phyloP scores from a whole-genome alignment of 768 basidiomycete genomes.

The Candolleomyces efflorescens region DNA sequence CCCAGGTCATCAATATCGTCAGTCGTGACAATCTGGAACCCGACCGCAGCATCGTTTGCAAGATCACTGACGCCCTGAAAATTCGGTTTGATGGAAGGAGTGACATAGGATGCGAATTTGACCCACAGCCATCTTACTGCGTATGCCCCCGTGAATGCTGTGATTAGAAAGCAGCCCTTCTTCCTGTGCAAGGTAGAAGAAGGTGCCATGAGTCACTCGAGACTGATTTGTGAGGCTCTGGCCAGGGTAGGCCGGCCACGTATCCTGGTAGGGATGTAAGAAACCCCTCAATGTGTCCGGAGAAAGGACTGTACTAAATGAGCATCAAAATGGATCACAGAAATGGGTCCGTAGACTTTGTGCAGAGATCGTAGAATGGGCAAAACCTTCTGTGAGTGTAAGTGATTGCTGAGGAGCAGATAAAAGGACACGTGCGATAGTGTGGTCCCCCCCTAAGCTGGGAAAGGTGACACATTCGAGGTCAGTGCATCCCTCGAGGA shows the following conservation, averaged over 20 bases:
- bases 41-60: slow-evolving; percentile 63
- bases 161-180: slow-evolving; percentile 74
- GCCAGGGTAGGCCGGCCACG: slow-evolving; percentile 57
- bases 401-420: slow-evolving; percentile 37
- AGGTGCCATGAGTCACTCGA: slow-evolving; percentile 79
- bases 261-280: slow-evolving; percentile 45
- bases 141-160: slow-evolving; percentile 83
- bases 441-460: slow-evolving; percentile 86
- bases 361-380: slow-evolving; percentile 79
- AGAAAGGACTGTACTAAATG: slow-evolving; percentile 37
- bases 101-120: slow-evolving; percentile 12
- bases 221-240: slow-evolving; percentile 52
- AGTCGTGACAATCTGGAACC: slow-evolving; percentile 75
- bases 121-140: slow-evolving; percentile 59
- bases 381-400: slow-evolving; percentile 48
- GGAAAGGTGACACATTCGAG: not conserved
- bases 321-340: slow-evolving; percentile 82
- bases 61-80: slow-evolving; percentile 60
- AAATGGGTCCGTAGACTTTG: slow-evolving; percentile 76
- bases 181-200: slow-evolving; percentile 75
- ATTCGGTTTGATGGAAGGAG: not conserved
- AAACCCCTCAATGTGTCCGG: slow-evolving; percentile 28
- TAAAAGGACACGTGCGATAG: slow-evolving; percentile 51
- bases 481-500: not conserved
- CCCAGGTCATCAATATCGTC: slow-evolving; percentile 85